These are phyloP conservation scores for Oryza punctata DNA, from an alignment of 176 grass and related monocot genomes.

Conservation along the genomic window DNA sequence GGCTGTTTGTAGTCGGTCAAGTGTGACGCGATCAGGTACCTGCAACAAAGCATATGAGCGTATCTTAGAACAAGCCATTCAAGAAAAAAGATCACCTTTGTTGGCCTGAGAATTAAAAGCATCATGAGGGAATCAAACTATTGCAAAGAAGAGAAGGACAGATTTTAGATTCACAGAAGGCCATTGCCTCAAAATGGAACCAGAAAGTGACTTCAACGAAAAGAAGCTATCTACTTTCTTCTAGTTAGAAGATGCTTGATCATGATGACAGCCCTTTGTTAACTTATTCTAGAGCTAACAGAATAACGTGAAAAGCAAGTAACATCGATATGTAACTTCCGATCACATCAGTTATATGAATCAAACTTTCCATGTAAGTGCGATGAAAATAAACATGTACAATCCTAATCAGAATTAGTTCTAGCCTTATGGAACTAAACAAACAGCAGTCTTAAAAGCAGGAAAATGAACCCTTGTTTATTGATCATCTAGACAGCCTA, in stretches of 20 bases:
- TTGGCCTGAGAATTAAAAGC: neutral
- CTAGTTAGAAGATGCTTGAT: neutral
- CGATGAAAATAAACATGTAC: neutral
- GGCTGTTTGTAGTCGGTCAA: slow-evolving; percentile 80
- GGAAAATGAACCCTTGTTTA: neutral
- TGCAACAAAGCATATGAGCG: slow-evolving; percentile 15
- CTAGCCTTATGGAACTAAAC: neutral
- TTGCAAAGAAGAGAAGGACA: neutral
- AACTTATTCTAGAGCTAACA: slow-evolving; percentile 19
- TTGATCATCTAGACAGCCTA: neutral
- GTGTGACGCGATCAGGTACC: slow-evolving; percentile 80
- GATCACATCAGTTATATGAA: neutral
- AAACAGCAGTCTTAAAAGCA: neutral
- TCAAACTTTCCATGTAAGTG: neutral
- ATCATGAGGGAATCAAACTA: neutral
- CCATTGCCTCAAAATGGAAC: neutral
- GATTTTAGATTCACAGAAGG: neutral
- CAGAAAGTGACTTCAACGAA: neutral
- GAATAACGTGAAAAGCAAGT: neutral
- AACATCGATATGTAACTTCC: neutral
- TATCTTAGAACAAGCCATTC: neutral
- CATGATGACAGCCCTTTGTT: neutral
- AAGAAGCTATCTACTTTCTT: neutral
- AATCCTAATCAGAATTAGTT: neutral
- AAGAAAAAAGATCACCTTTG: neutral